Evolutionary conservation across 495 filamentous ascomycete genomes (phyloP).

Genomic region (Cladorrhinum samala): DNA sequence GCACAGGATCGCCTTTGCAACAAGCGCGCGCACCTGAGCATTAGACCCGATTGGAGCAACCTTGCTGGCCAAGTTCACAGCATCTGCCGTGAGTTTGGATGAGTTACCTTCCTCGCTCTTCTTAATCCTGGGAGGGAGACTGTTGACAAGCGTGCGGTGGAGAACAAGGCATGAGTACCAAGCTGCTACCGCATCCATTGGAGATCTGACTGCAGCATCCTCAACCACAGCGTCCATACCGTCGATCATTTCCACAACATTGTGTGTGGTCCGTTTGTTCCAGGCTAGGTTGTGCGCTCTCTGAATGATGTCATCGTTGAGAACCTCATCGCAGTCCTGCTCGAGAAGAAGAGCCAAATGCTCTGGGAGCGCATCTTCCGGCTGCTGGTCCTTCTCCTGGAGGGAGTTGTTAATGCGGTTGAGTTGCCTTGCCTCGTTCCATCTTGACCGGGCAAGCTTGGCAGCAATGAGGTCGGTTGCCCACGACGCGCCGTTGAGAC

Average conservation of each 20-base stretch:
- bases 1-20: slow-evolving; percentile 58
- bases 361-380: slow-evolving; percentile 62
- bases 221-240: slow-evolving; percentile 80
- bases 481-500: slow-evolving; percentile 41
- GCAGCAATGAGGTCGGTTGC: slow-evolving; percentile 46
- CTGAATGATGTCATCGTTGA: slow-evolving; percentile 71
- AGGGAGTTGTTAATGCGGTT: slow-evolving; percentile 53
- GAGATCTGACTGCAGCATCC: slow-evolving; percentile 78
- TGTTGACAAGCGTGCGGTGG: slow-evolving; percentile 59
- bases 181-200: slow-evolving; percentile 81
- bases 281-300: slow-evolving; percentile 87
- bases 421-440: slow-evolving; percentile 69
- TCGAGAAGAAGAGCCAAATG: slow-evolving; percentile 69
- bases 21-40: slow-evolving; percentile 69
- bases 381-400: slow-evolving; percentile 34
- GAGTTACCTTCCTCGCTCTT: slow-evolving; percentile 32
- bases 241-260: slow-evolving; percentile 54
- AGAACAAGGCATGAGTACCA: slow-evolving; percentile 83
- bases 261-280: slow-evolving; percentile 68
- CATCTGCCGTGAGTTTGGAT: slow-evolving; percentile 38
- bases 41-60: slow-evolving; percentile 75
- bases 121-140: slow-evolving; percentile 36
- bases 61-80: slow-evolving; percentile 61
- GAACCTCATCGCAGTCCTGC: slow-evolving; percentile 70
- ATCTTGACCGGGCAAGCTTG: slow-evolving; percentile 65